These are phyloP conservation scores for Boletus sensibilis DNA, from an alignment of 768 basidiomycete species.

Conservation along the genomic window DNA sequence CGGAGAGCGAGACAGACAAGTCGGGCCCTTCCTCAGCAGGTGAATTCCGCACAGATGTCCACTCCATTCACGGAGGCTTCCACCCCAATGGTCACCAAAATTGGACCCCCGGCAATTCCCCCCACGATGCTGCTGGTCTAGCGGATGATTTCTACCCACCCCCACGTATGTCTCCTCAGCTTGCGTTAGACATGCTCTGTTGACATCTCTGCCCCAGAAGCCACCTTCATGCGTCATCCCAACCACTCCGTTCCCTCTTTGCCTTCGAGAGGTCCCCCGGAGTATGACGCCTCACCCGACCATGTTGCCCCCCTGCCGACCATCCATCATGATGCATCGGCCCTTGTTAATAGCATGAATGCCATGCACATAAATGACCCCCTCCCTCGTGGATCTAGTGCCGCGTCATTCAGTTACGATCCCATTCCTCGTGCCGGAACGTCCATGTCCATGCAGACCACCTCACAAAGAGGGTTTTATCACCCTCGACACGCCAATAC, in stretches of 20 bases:
- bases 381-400: conserved; percentile 30
- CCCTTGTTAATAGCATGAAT: conserved; percentile 50
- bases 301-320: conserved; percentile 32
- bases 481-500: conserved; percentile 44
- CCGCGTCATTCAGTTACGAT: conserved; percentile 36
- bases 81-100: conserved; percentile 9
- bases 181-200: not conserved
- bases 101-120: not conserved
- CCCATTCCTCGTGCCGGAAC: conserved; percentile 55
- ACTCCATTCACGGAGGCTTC: not conserved
- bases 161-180: conserved; percentile 21
- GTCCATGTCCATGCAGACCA: conserved; percentile 51
- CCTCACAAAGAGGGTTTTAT: conserved; percentile 29
- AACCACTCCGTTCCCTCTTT: conserved; percentile 51
- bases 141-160: conserved; percentile 20
- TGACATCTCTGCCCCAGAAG: conserved; percentile 16
- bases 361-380: conserved; percentile 52
- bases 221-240: conserved; percentile 41
- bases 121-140: conserved; percentile 3
- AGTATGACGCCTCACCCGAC: conserved; percentile 30
- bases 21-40: conserved; percentile 6
- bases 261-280: conserved; percentile 37
- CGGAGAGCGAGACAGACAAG: conserved; percentile 16
- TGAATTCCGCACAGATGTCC: conserved; percentile 3
- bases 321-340: conserved; percentile 42